Conservation (phyloP, 345 rosid genomes). For the Camelina hispida region DNA sequence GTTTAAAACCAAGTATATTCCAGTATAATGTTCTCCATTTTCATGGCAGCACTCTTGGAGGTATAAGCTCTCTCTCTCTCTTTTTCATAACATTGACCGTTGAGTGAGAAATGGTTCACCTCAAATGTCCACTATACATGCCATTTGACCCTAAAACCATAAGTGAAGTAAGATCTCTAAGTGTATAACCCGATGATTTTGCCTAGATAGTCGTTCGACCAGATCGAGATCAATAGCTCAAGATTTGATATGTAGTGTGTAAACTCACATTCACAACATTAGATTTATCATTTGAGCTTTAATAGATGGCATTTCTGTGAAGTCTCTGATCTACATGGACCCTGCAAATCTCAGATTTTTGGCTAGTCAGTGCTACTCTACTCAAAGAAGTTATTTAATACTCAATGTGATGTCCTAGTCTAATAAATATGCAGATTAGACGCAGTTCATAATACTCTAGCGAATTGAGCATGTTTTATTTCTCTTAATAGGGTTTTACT, state of each 20-base stretch:
- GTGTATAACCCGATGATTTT: slow-evolving; percentile 1
- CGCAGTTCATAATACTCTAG: background rate
- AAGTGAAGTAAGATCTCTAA: slow-evolving; percentile 13
- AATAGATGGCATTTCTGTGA: background rate
- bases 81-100: slow-evolving; percentile 7
- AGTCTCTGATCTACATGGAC: slow-evolving; percentile 8
- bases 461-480: slow-evolving; percentile 5
- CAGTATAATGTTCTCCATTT: slow-evolving; percentile 75
- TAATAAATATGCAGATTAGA: slow-evolving; percentile 1
- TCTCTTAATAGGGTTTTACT: background rate
- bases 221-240: slow-evolving; percentile 9
- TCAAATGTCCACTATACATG: background rate
- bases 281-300: background rate
- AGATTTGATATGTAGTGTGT: slow-evolving; percentile 12
- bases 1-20: slow-evolving; percentile 64
- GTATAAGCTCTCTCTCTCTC: slow-evolving; percentile 43
- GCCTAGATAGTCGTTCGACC: slow-evolving; percentile 7
- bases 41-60: slow-evolving; percentile 56
- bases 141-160: slow-evolving; percentile 10
- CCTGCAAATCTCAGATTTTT: slow-evolving; percentile 8
- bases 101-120: slow-evolving; percentile 24
- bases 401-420: background rate
- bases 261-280: background rate
- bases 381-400: background rate
- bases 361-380: background rate